Evolutionary conservation across 257 asterid species (phyloP).

Genomic region (Pogostemon cablin): DNA sequence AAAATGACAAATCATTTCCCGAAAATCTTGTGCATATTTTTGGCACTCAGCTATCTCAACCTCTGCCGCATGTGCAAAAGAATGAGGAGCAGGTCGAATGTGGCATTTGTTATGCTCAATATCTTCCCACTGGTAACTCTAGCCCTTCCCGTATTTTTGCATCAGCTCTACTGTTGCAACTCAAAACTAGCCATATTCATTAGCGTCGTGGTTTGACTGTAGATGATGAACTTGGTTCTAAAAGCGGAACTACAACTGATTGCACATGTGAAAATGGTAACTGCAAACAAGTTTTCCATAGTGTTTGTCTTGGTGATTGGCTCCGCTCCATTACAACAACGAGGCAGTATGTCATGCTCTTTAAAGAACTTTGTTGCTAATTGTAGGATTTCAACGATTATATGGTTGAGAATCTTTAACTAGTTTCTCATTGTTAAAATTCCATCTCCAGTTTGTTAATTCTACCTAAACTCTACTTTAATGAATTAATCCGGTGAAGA

Average conservation of each 20-base stretch:
- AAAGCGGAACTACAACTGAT: slow-evolving; percentile 78
- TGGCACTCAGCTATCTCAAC: slow-evolving; percentile 56
- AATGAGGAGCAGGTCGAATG: slow-evolving; percentile 73
- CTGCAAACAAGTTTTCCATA: slow-evolving; percentile 76
- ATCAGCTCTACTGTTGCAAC: background rate
- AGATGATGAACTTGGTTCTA: slow-evolving; percentile 84
- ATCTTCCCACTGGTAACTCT: slow-evolving; percentile 71
- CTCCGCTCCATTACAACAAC: slow-evolving; percentile 80
- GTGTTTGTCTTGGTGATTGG: slow-evolving; percentile 83
- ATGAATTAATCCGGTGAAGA: background rate
- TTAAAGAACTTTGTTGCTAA: background rate
- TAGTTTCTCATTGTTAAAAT: background rate
- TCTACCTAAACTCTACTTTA: background rate
- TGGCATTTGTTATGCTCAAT: slow-evolving; percentile 83
- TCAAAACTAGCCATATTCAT: background rate
- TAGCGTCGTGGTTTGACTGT: slow-evolving; percentile 32
- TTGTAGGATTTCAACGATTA: background rate
- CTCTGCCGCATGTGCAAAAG: slow-evolving; percentile 45
- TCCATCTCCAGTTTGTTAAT: background rate
- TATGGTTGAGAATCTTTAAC: background rate
- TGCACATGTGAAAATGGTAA: slow-evolving; percentile 67
- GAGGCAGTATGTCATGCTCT: slow-evolving; percentile 61
- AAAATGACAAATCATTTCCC: slow-evolving; percentile 49
- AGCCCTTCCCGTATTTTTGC: background rate
- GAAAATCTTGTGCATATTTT: slow-evolving; percentile 60